Evolutionary conservation across 495 filamentous ascomycete genomes (phyloP).

Genomic region (Coniosporium apollinis): DNA sequence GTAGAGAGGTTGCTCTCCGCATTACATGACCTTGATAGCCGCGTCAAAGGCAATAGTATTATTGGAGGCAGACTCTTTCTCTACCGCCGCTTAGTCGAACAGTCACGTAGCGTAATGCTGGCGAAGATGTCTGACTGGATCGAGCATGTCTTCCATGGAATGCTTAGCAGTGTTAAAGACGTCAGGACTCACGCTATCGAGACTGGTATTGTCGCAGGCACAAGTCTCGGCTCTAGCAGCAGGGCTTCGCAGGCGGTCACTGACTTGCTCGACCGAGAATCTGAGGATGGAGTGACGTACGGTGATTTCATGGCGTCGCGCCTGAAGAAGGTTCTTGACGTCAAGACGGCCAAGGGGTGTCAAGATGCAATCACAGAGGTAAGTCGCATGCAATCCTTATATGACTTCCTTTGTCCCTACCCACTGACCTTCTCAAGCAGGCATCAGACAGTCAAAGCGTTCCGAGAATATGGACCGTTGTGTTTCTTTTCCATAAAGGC

Average conservation of each 20-base stretch:
- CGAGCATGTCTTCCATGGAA: conserved; percentile 58
- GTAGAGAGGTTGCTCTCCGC: conserved; percentile 47
- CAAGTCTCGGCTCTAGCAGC: conserved; percentile 45
- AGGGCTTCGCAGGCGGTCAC: conserved; percentile 44
- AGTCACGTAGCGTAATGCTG: conserved; percentile 49
- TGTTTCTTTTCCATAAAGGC: conserved; percentile 57
- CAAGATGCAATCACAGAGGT: too few relatives aligned
- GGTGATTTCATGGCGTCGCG: conserved; percentile 45
- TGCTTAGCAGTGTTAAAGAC: conserved; percentile 64
- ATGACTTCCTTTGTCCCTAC: too few relatives aligned
- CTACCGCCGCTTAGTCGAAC: conserved; percentile 56
- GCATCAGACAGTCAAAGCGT: too few relatives aligned
- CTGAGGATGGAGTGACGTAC: conserved; percentile 41
- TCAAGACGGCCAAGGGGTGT: conserved; percentile 41
- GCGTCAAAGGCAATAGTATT: conserved; percentile 61
- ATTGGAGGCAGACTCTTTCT: conserved; percentile 53
- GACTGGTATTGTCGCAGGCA: conserved; percentile 50
- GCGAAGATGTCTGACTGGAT: conserved; percentile 51
- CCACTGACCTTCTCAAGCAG: too few relatives aligned
- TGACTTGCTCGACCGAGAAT: conserved; percentile 42
- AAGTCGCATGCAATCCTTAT: too few relatives aligned
- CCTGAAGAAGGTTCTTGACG: conserved; percentile 51
- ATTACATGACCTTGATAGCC: conserved; percentile 53
- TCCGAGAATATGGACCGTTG: conserved; percentile 77
- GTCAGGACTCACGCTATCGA: conserved; percentile 55